Evolutionary conservation across 306 rosid genomes (phyloP), one percentile per base, ranked within the genome.

Genomic region (Prinsepia uniflora): DNA sequence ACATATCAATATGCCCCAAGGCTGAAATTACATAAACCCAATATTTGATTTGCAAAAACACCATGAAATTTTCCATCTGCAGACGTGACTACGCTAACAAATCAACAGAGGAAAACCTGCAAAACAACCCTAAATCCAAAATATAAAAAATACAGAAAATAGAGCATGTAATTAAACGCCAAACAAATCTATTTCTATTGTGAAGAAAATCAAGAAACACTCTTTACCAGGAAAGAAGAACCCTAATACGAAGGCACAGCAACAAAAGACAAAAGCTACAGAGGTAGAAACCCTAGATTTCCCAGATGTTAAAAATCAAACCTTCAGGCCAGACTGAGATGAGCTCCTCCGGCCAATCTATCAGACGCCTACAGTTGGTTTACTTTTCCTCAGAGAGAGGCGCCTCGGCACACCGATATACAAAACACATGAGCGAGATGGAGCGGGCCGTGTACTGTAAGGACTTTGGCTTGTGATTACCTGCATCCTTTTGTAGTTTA

Each of bases 291-390:
- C 83, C 85, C 85, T 61, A 76, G 39, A 63, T 58, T 61, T 48
- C 6, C 45, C 17, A 18, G 19, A 47, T 30, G 8, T 45, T 62
- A 72, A 75, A 65, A 74, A 39, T 22, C 54, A 11, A 71, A 82
- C 86, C 88, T 76, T 44, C 7, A 61, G 71, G 79, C 72, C 81
- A 75, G 89, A 83, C 78, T 62, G 75, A 72, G 22, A 68, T 50
- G 62, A 58, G 15, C 45, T 22, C 39, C 56, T 13, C 40, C 6
- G 44, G n/a, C 58, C 30, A 41, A 63, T 42, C 70, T 15, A 50
- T 15, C n/a, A 14, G 68, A 36, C 36, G 60, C 60, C 67, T 61
- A 11, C 47, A n/a, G 19, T 39, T 30, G 6, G 39, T 68, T 54
- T 24, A 54, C 39, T 68, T 68, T 17, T 67, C 18, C 24, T 30